Conservation (phyloP, 352 stramenopile genomes). For the Phytophthora boehmeriae region DNA sequence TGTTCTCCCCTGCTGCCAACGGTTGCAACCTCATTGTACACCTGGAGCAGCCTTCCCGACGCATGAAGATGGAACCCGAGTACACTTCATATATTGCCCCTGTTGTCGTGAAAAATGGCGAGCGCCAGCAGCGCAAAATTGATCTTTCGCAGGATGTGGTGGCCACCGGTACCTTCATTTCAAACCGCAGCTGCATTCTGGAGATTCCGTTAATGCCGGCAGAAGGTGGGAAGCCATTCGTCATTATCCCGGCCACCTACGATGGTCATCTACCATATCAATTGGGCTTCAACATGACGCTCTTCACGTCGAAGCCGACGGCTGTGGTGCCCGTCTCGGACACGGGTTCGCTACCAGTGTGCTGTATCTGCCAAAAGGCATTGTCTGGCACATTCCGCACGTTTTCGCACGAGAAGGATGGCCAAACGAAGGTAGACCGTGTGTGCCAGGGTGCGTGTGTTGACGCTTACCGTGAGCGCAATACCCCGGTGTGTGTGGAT, state of each 20-base stretch:
- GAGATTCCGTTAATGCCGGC: constrained; percentile 52
- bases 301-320: constrained; percentile 70
- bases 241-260: constrained; percentile 74
- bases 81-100: constrained; percentile 81
- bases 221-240: constrained; percentile 53
- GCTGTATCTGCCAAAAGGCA: constrained; percentile 67
- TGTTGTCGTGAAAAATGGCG: constrained; percentile 78
- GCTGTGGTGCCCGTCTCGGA: constrained; percentile 66
- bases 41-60: constrained; percentile 78
- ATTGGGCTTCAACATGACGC: constrained; percentile 55
- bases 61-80: constrained; percentile 75
- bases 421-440: constrained; percentile 64
- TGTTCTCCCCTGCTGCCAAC: constrained; percentile 65
- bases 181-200: constrained; percentile 78
- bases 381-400: constrained; percentile 71
- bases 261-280: constrained; percentile 59
- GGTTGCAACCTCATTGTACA: constrained; percentile 62
- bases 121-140: constrained; percentile 74
- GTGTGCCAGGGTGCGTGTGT: constrained; percentile 82
- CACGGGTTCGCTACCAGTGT: constrained; percentile 63
- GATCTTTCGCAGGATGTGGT: constrained; percentile 81
- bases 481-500: constrained; percentile 76
- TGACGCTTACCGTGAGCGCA: constrained; percentile 72
- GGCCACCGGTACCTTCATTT: constrained; percentile 86
- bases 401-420: constrained; percentile 62